phyloP scores from a whole-genome alignment of 1,284 basidiomycete species.

The Mycena sp. region DNA sequence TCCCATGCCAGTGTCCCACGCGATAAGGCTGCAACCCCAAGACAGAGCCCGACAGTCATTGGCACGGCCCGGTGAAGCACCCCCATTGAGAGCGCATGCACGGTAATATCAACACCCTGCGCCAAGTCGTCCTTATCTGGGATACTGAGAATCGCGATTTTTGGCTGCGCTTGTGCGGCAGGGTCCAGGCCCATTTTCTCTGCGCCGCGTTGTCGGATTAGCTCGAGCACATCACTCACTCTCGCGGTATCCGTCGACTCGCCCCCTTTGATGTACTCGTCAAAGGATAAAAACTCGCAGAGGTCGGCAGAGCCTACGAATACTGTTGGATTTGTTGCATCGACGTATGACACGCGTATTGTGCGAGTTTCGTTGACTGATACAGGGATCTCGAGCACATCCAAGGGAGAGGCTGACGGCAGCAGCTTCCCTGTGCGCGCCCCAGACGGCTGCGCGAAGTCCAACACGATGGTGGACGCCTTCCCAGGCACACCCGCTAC shows the following conservation, averaged over 20 bases:
- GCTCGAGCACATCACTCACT: constrained; percentile 56
- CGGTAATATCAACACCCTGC: constrained; percentile 59
- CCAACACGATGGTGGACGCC: constrained; percentile 71
- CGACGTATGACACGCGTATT: constrained; percentile 64
- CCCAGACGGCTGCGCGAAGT: constrained; percentile 73
- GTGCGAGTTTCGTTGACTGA: constrained; percentile 24
- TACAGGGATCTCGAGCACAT: constrained; percentile 51
- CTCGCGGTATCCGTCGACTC: constrained; percentile 21
- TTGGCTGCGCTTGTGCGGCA: constrained; percentile 70
- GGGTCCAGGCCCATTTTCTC: constrained; percentile 72
- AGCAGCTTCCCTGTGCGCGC: constrained; percentile 75
- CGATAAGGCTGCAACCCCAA: constrained; percentile 70
- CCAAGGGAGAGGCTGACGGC: constrained; percentile 63
- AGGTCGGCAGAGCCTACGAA: constrained; percentile 64
- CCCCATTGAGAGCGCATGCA: constrained; percentile 79
- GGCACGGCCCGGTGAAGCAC: constrained; percentile 78
- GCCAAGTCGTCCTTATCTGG: constrained; percentile 42
- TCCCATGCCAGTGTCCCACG: constrained; percentile 62
- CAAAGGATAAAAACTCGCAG: constrained; percentile 46
- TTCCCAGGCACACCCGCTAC: constrained; percentile 75
- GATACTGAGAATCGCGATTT: constrained; percentile 67
- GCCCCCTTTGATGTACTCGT: constrained; percentile 40
- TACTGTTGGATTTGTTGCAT: constrained; percentile 80
- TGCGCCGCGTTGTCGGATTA: constrained; percentile 65
- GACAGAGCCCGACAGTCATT: constrained; percentile 78